These are phyloP conservation scores for Curvularia verruculosa DNA, from an alignment of 2,329 filamentous ascomycete species.

Conservation along the genomic window DNA sequence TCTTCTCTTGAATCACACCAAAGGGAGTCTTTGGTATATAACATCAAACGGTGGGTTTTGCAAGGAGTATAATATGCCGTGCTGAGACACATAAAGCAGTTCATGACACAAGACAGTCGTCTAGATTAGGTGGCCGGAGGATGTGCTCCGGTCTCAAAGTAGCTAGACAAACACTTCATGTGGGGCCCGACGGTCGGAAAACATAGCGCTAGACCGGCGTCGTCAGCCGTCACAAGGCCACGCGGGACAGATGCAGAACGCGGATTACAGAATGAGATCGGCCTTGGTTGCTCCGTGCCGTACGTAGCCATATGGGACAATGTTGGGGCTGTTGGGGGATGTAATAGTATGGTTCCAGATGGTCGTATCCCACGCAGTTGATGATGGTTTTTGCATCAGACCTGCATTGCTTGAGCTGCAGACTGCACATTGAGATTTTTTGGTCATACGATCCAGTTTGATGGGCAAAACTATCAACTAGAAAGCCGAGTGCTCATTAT, in stretches of 20 bases:
- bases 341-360: conserved; percentile 8
- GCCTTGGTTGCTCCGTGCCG: conserved; percentile 30
- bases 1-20: conserved; percentile 15
- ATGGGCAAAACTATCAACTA: not conserved
- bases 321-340: conserved; percentile 6
- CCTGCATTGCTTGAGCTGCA: not conserved
- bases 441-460: too few relatives aligned
- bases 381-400: conserved; percentile 8
- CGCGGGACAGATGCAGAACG: conserved; percentile 19
- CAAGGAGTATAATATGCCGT: conserved; percentile 37
- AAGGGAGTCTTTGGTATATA: conserved; percentile 25
- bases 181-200: conserved; percentile 25
- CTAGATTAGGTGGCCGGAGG: conserved; percentile 20
- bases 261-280: conserved; percentile 24
- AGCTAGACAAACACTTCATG: conserved; percentile 21
- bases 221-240: conserved; percentile 19
- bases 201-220: conserved; percentile 22
- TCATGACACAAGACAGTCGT: conserved; percentile 29
- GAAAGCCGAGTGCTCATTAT: not conserved
- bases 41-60: conserved; percentile 30
- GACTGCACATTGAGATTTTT: not conserved
- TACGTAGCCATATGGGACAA: conserved; percentile 13
- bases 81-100: conserved; percentile 34
- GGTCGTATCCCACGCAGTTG: conserved; percentile 8
- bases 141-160: conserved; percentile 29